Percentiles rank a stretch among this genome's conserved stretches.
Conservation (phyloP, 495 filamentous ascomycete genomes). For the Saxophila tyrrhenica region DNA sequence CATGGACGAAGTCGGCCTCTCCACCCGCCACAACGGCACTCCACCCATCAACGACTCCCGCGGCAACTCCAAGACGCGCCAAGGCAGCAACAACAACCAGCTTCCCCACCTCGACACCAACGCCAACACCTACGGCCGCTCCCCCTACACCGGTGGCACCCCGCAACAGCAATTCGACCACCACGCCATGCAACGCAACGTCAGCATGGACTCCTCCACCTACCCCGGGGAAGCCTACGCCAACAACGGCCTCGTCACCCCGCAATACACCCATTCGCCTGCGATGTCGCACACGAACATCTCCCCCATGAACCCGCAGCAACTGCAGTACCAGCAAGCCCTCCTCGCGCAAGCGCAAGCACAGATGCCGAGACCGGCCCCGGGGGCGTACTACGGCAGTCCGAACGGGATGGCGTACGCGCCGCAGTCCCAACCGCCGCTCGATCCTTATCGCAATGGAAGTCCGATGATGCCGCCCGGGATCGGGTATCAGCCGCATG, state of each 20-base stretch:
- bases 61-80: conserved; percentile 43
- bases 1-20: conserved; percentile 93
- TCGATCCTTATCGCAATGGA: conserved; percentile 9
- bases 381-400: conserved; percentile 13
- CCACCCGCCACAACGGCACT: conserved; percentile 44
- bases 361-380: conserved; percentile 14
- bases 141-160: conserved; percentile 34
- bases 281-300: conserved; percentile 30
- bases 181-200: conserved; percentile 38
- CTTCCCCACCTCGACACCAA: conserved; percentile 24
- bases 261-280: conserved; percentile 39
- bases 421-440: neutral
- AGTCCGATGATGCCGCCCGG: conserved; percentile 17
- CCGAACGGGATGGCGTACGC: conserved; percentile 13
- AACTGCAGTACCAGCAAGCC: conserved; percentile 49
- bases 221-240: conserved; percentile 38
- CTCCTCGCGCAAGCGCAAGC: conserved; percentile 39
- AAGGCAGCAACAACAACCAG: conserved; percentile 30
- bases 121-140: conserved; percentile 17
- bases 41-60: conserved; percentile 18
- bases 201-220: conserved; percentile 43
- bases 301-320: conserved; percentile 39
- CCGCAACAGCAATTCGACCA: conserved; percentile 33
- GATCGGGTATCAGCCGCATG: conserved; percentile 1
- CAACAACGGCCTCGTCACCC: conserved; percentile 35